Conservation (phyloP, 352 stramenopile genomes). For the Chrysophaeum taylorii region DNA sequence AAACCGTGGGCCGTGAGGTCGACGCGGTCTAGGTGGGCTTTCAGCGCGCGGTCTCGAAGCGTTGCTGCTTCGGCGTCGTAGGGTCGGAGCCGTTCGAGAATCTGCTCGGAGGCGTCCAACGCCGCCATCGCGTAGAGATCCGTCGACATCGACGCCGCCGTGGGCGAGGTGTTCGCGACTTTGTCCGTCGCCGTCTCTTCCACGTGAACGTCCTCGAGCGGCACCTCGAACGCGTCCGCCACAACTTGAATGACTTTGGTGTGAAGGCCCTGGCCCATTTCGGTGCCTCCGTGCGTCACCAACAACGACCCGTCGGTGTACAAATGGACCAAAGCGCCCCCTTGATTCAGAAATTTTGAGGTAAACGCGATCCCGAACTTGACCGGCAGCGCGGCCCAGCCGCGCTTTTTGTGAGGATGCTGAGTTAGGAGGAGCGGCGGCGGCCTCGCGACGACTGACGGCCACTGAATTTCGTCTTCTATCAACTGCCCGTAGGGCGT, state of each 20-base stretch:
- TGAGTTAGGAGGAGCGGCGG: too few species aligned
- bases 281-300: slow-evolving; percentile 84
- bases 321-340: slow-evolving; percentile 82
- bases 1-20: slow-evolving; percentile 89
- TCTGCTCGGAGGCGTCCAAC: slow-evolving; percentile 86
- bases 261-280: slow-evolving; percentile 93
- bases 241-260: slow-evolving; percentile 84
- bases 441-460: too few species aligned
- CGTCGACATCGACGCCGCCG: slow-evolving; percentile 84
- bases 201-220: slow-evolving; percentile 77
- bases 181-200: slow-evolving; percentile 86
- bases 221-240: slow-evolving; percentile 77
- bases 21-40: slow-evolving; percentile 67
- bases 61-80: too few species aligned
- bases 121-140: slow-evolving; percentile 93
- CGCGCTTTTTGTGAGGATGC: too few species aligned
- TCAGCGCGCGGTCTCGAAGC: too few species aligned
- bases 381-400: slow-evolving; percentile 61
- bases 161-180: slow-evolving; percentile 81
- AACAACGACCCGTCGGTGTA: slow-evolving; percentile 88
- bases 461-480: too few species aligned
- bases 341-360: slow-evolving; percentile 93
- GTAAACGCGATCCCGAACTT: slow-evolving; percentile 94
- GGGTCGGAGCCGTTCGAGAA: slow-evolving; percentile 72
- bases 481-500: slow-evolving; percentile 85